These are phyloP conservation scores for Viola odorata DNA, from an alignment of 345 rosid genomes.

Conservation along the genomic window DNA sequence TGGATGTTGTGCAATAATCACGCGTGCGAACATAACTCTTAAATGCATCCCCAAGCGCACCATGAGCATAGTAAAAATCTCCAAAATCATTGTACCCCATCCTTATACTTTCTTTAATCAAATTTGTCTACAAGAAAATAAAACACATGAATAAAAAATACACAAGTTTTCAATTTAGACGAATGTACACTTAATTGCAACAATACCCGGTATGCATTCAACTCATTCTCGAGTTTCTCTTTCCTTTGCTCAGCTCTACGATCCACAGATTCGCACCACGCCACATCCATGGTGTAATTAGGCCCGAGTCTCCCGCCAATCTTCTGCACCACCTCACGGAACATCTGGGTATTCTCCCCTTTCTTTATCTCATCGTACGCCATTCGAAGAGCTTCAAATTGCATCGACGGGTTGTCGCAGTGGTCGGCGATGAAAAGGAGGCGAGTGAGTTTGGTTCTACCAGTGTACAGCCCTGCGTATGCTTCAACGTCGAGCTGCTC, in stretches of 20 bases:
- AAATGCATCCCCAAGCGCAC: constrained; percentile 82
- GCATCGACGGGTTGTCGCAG: constrained; percentile 60
- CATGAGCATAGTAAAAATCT: constrained; percentile 86
- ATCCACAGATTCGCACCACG: constrained; percentile 74
- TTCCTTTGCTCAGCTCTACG: constrained; percentile 80
- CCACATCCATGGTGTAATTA: constrained; percentile 47
- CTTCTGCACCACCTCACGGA: constrained; percentile 68
- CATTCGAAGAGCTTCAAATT: constrained; percentile 82
- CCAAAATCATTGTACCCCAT: constrained; percentile 99
- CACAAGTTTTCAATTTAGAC: background rate
- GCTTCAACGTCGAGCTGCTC: constrained; percentile 93
- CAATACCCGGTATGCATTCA: constrained; percentile 78
- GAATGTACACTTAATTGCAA: background rate
- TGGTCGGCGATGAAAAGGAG: constrained; percentile 75
- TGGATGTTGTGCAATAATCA: constrained; percentile 93
- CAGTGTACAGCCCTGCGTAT: constrained; percentile 78
- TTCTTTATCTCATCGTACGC: constrained; percentile 92
- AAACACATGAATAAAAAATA: background rate
- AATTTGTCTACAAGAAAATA: constrained; percentile 62
- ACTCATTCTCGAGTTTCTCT: constrained; percentile 86
- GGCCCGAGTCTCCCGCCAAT: constrained; percentile 67
- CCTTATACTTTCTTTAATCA: constrained; percentile 94
- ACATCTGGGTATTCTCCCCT: constrained; percentile 88
- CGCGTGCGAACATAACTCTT: constrained; percentile 86
- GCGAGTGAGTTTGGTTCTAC: constrained; percentile 81